Evolutionary conservation across 208 protist genomes (phyloP).

Genomic region (Trypanosoma boissoni): DNA sequence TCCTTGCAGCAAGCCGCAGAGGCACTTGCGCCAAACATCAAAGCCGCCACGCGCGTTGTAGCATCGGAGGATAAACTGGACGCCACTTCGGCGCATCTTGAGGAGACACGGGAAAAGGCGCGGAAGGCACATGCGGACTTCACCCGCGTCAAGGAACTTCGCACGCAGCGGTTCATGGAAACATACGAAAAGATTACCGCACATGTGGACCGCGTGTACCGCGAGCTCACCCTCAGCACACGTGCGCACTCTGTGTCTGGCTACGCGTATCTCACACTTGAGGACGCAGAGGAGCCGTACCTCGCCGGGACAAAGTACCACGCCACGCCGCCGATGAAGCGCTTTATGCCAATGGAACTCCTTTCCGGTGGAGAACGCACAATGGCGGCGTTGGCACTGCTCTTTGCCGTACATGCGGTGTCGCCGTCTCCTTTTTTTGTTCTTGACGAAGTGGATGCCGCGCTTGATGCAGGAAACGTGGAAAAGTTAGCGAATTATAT

Average conservation of each 20-base stretch:
- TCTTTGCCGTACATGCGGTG: slow-evolving; percentile 97
- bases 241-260: slow-evolving; percentile 77
- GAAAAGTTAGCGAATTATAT: slow-evolving; percentile 94
- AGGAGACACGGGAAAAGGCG: slow-evolving; percentile 60
- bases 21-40: slow-evolving; percentile 79
- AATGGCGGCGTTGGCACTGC: slow-evolving; percentile 97
- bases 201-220: slow-evolving; percentile 94
- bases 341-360: slow-evolving; percentile 97
- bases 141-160: slow-evolving; percentile 76
- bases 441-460: slow-evolving; percentile 99
- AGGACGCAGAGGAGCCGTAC: slow-evolving; percentile 97
- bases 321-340: slow-evolving; percentile 97
- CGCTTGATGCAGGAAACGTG: slow-evolving; percentile 97
- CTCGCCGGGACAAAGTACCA: slow-evolving; percentile 95
- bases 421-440: slow-evolving; percentile 98
- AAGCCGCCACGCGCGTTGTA: slow-evolving; percentile 58
- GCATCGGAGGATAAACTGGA: slow-evolving; percentile 74
- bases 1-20: slow-evolving; percentile 68
- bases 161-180: slow-evolving; percentile 90
- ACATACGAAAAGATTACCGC: slow-evolving; percentile 91
- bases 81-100: slow-evolving; percentile 64
- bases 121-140: slow-evolving; percentile 85
- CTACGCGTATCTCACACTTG: slow-evolving; percentile 93
- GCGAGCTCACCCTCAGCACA: slow-evolving; percentile 91
- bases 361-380: slow-evolving; percentile 99